A percentile compares a stretch with the other conserved stretches of the same genome.
phyloP scores from a whole-genome alignment of 495 filamentous ascomycete species.

The Tuber magnatum region DNA sequence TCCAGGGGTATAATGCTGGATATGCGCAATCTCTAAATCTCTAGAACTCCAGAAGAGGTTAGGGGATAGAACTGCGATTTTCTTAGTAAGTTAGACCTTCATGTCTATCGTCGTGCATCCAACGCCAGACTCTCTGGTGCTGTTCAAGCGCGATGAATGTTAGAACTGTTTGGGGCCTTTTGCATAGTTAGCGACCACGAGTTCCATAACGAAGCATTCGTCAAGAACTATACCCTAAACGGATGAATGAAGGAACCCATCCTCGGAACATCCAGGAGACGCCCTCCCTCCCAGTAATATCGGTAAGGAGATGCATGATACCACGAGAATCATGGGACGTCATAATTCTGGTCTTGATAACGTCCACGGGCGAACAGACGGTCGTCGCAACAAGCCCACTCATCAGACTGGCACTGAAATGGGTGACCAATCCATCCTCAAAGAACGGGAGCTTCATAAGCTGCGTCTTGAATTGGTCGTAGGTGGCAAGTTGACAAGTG shows the following conservation, averaged over 20 bases:
- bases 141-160: constrained; percentile 95
- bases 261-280: constrained; percentile 87
- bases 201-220: constrained; percentile 7
- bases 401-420: constrained; percentile 77
- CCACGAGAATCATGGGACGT: constrained; percentile 57
- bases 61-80: constrained; percentile 13
- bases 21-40: constrained; percentile 19
- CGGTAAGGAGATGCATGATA: constrained; percentile 53
- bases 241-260: constrained; percentile 94
- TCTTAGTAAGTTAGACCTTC: constrained; percentile 1
- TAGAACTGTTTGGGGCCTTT: constrained; percentile 76
- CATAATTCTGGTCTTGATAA: constrained; percentile 97
- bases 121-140: constrained; percentile 62
- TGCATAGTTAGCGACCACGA: constrained; percentile 29
- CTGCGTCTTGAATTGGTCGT: constrained; percentile 82
- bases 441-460: constrained; percentile 62
- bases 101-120: constrained; percentile 25
- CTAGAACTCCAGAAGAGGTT: constrained; percentile 8
- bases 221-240: constrained; percentile 54
- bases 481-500: constrained; percentile 77
- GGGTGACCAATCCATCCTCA: constrained; percentile 69
- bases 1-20: background rate
- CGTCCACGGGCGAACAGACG: constrained; percentile 88
- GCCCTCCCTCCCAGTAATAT: constrained; percentile 72
- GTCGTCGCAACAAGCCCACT: constrained; percentile 94